Percentiles rank a stretch among this genome's conserved stretches.
Evolutionary conservation across 176 grass and related monocot species (phyloP).

Genomic region (Carex scoparia): DNA sequence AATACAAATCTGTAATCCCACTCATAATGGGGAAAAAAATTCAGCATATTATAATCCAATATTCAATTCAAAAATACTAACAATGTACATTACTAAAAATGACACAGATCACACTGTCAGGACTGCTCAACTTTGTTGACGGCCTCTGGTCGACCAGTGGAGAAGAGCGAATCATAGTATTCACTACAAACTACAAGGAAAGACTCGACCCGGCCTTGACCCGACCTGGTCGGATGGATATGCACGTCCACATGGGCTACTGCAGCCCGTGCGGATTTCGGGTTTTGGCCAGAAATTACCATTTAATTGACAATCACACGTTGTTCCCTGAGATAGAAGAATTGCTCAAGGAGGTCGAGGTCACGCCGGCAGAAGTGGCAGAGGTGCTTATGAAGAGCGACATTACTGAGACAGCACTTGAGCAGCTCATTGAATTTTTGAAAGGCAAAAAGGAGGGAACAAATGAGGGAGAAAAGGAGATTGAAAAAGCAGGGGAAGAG

Average conservation of each 20-base stretch:
- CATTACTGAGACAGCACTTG: conserved; percentile 33
- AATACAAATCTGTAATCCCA: background rate
- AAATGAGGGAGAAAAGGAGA: conserved; percentile 22
- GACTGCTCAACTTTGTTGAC: conserved; percentile 81
- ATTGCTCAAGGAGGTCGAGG: conserved; percentile 54
- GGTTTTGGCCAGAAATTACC: conserved; percentile 69
- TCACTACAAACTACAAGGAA: conserved; percentile 87
- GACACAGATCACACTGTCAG: conserved; percentile 70
- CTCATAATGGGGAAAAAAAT: background rate
- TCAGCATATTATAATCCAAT: background rate
- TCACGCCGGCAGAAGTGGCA: conserved; percentile 70
- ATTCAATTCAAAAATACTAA: background rate
- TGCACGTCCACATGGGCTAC: conserved; percentile 91
- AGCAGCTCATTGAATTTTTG: conserved; percentile 53
- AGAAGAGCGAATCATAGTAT: conserved; percentile 80
- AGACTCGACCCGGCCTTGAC: conserved; percentile 73
- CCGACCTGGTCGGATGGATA: conserved; percentile 81
- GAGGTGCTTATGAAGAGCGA: conserved; percentile 81
- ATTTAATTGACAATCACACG: conserved; percentile 39
- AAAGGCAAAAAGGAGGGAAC: conserved; percentile 38
- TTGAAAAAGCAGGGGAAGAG: background rate
- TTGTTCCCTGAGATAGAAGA: conserved; percentile 63
- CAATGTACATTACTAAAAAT: background rate
- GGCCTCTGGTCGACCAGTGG: conserved; percentile 80
- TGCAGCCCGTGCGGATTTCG: conserved; percentile 55